phyloP scores from a whole-genome alignment of 2,329 filamentous ascomycete genomes.

The Colletotrichum sp. region DNA sequence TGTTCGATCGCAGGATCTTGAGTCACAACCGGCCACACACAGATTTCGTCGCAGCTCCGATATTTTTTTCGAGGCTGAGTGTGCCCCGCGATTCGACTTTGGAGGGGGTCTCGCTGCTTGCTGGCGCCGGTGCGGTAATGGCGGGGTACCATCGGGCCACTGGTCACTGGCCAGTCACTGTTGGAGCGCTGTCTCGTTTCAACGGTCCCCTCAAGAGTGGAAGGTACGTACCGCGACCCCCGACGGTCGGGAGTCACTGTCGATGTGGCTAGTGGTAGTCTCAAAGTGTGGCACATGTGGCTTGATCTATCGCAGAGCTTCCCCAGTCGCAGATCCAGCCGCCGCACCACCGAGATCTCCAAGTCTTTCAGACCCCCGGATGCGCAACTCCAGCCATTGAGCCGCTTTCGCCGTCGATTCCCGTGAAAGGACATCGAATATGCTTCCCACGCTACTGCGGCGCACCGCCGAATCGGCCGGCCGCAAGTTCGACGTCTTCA shows the following conservation, averaged over 20 bases:
- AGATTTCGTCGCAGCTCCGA: slow-evolving; percentile 19
- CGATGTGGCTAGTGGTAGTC: not conserved
- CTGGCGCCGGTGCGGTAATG: slow-evolving; percentile 7
- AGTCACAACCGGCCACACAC: slow-evolving; percentile 17
- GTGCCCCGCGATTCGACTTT: slow-evolving; percentile 21
- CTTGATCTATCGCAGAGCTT: not conserved
- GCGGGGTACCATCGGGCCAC: slow-evolving; percentile 20
- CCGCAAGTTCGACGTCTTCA: slow-evolving; percentile 41
- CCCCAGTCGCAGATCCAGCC: not conserved
- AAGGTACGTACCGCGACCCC: not conserved
- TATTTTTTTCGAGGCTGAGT: slow-evolving; percentile 23
- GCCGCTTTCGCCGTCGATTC: not conserved
- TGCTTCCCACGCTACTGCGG: slow-evolving; percentile 39
- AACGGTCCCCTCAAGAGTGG: not conserved
- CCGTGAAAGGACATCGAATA: slow-evolving; percentile 13
- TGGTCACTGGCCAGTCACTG: not conserved
- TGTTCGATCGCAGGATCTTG: slow-evolving; percentile 4
- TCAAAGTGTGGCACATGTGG: not conserved
- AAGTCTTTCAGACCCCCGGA: not conserved
- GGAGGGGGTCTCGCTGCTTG: not conserved
- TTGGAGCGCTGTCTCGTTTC: not conserved
- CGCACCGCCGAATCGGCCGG: slow-evolving; percentile 23
- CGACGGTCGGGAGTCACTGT: not conserved
- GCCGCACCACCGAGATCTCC: not conserved
- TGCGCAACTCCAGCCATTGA: not conserved